Evolutionary conservation across 1,284 basidiomycete species (phyloP).

Genomic region (Meira miltonrushii): DNA sequence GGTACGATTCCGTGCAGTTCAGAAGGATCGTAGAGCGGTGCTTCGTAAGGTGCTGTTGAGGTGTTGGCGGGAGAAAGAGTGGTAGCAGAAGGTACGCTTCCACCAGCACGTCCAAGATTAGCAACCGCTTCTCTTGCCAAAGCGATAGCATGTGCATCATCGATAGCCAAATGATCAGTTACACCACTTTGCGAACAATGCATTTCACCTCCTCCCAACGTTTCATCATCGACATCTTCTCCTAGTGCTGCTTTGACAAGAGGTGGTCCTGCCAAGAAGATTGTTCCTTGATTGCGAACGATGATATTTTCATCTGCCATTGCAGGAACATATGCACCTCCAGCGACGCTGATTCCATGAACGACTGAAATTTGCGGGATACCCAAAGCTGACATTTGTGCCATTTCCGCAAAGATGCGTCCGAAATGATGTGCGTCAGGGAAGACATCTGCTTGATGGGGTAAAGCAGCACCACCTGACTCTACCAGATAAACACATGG

Average conservation of each 20-base stretch:
- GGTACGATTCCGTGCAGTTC: constrained; percentile 89
- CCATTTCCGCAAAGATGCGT: constrained; percentile 96
- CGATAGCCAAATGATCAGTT: constrained; percentile 80
- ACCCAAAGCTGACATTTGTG: constrained; percentile 79
- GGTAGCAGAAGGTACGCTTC: constrained; percentile 32
- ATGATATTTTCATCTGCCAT: constrained; percentile 91
- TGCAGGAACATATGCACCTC: constrained; percentile 85
- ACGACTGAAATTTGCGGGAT: constrained; percentile 89
- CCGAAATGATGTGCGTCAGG: constrained; percentile 90
- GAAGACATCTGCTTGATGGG: constrained; percentile 85
- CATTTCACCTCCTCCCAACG: constrained; percentile 82
- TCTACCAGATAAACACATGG: constrained; percentile 93
- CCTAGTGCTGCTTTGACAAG: constrained; percentile 92
- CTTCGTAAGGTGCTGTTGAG: constrained; percentile 54
- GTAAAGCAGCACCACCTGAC: constrained; percentile 85
- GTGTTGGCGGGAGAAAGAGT: constrained; percentile 41
- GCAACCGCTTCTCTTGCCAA: constrained; percentile 76
- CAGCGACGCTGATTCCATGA: constrained; percentile 87
- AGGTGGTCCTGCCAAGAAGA: constrained; percentile 93
- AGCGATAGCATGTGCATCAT: constrained; percentile 80
- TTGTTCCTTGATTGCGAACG: constrained; percentile 83
- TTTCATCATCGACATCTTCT: constrained; percentile 83
- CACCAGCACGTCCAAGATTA: constrained; percentile 60
- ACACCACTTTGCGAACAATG: constrained; percentile 90
- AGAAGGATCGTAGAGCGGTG: constrained; percentile 70